Percentiles rank a stretch among this genome's conserved stretches.
Conservation (phyloP, 78 protist genomes). For the Dictyostelium brefeldianum region DNA sequence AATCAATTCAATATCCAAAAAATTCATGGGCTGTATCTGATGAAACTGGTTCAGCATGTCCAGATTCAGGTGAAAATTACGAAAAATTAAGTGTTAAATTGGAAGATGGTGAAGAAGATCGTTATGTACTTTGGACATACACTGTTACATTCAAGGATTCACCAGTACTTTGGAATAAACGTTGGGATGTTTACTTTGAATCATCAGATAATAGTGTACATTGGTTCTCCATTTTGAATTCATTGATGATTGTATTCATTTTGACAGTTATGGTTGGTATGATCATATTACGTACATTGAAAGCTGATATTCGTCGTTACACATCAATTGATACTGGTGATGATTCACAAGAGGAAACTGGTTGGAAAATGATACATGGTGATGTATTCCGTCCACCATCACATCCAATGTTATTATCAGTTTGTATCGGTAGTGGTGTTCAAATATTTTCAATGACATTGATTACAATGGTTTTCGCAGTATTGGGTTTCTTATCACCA, state of each 20-base stretch:
- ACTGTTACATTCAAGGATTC: constrained; percentile 84
- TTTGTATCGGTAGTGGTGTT: constrained; percentile 92
- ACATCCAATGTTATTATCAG: constrained; percentile 87
- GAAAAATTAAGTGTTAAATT: background rate
- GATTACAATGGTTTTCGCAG: constrained; percentile 91
- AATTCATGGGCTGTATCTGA: background rate
- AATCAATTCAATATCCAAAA: constrained; percentile 34
- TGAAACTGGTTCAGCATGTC: background rate
- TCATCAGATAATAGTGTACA: constrained; percentile 88
- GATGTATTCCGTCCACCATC: constrained; percentile 98
- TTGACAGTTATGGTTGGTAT: constrained; percentile 97
- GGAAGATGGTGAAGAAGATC: background rate
- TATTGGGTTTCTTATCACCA: constrained; percentile 98
- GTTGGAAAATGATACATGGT: constrained; percentile 99
- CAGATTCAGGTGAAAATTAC: background rate
- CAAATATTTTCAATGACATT: constrained; percentile 93
- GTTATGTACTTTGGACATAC: constrained; percentile 87
- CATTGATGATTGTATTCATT: constrained; percentile 95
- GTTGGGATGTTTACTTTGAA: constrained; percentile 97
- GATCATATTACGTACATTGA: constrained; percentile 95
- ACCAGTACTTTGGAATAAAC: constrained; percentile 92
- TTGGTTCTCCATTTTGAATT: constrained; percentile 98
- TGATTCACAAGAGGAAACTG: constrained; percentile 91
- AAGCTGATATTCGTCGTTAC: constrained; percentile 88
- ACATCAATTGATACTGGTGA: constrained; percentile 81